A percentile compares a stretch with the other conserved stretches of the same genome.
Conservation (phyloP, 1,284 basidiomycete species). For the Boletus sp. region DNA sequence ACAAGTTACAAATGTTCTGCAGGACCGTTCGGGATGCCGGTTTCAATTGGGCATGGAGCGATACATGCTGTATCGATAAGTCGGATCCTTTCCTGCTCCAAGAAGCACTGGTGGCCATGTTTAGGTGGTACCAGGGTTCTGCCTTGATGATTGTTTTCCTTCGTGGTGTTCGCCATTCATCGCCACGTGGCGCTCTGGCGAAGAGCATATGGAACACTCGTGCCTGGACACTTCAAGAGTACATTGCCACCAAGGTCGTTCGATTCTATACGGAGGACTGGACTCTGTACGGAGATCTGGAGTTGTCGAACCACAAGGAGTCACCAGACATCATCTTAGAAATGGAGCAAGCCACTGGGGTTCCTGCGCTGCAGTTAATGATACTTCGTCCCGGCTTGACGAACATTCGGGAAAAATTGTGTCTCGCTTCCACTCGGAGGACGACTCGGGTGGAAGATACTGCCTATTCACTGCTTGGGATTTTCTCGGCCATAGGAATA, state of each 20-base stretch:
- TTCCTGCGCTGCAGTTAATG: not conserved
- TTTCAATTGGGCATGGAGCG: not conserved
- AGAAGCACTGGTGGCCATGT: not conserved
- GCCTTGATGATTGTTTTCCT: not conserved
- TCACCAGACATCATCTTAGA: not conserved
- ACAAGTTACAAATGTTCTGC: not conserved
- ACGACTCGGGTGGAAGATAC: not conserved
- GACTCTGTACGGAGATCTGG: not conserved
- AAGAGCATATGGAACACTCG: not conserved
- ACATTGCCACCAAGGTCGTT: not conserved
- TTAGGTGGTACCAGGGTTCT: not conserved
- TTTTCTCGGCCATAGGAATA: not conserved
- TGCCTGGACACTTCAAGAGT: not conserved
- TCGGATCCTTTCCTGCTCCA: not conserved
- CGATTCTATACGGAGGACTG: not conserved
- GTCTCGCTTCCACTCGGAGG: not conserved
- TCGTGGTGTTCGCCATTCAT: not conserved
- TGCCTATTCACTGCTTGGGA: not conserved
- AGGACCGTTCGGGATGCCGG: not conserved
- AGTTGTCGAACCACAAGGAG: not conserved
- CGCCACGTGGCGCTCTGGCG: not conserved
- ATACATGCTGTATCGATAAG: not conserved
- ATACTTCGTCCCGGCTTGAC: not conserved
- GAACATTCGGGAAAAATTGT: not conserved
- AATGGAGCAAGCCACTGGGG: not conserved